Evolutionary conservation across 2,329 filamentous ascomycete species (phyloP).

Genomic region (Leptosphaerulina australis): DNA sequence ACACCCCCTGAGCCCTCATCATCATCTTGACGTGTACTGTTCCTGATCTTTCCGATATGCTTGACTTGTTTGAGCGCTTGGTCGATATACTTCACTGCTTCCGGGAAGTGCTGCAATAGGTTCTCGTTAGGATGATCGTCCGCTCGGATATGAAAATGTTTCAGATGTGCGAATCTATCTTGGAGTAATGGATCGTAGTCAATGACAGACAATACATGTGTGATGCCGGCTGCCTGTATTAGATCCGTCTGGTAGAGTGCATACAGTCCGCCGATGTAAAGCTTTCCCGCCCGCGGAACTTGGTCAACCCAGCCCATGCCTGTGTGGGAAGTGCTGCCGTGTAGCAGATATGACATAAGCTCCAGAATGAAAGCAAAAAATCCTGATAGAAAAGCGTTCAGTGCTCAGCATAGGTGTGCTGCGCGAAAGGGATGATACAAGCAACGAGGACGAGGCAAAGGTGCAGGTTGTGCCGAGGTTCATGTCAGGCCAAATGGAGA

Average conservation of each 20-base stretch:
- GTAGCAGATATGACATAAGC: slow-evolving; percentile 40
- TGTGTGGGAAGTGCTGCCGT: slow-evolving; percentile 39
- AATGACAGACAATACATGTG: slow-evolving; percentile 42
- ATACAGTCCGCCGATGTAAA: slow-evolving; percentile 52
- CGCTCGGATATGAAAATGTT: slow-evolving; percentile 38
- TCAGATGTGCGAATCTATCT: slow-evolving; percentile 35
- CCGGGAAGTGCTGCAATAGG: slow-evolving; percentile 34
- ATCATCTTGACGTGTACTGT: neutral
- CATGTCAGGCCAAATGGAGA: no score
- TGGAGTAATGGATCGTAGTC: slow-evolving; percentile 41
- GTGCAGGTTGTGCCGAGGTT: no score
- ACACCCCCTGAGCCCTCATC: slow-evolving; percentile 22
- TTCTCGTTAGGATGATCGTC: slow-evolving; percentile 45
- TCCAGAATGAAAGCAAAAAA: no score
- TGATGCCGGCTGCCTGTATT: slow-evolving; percentile 39
- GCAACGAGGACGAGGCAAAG: no score
- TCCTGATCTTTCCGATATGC: neutral
- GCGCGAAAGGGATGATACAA: no score
- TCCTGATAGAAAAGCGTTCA: no score
- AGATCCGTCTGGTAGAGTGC: slow-evolving; percentile 51
- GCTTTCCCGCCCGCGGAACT: slow-evolving; percentile 42
- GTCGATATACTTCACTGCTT: slow-evolving; percentile 33
- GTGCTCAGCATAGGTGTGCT: no score
- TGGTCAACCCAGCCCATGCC: slow-evolving; percentile 49
- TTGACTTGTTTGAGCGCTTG: slow-evolving; percentile 21